phyloP scores from a whole-genome alignment of 164 flowering plant species.

The Malania oleifera region DNA sequence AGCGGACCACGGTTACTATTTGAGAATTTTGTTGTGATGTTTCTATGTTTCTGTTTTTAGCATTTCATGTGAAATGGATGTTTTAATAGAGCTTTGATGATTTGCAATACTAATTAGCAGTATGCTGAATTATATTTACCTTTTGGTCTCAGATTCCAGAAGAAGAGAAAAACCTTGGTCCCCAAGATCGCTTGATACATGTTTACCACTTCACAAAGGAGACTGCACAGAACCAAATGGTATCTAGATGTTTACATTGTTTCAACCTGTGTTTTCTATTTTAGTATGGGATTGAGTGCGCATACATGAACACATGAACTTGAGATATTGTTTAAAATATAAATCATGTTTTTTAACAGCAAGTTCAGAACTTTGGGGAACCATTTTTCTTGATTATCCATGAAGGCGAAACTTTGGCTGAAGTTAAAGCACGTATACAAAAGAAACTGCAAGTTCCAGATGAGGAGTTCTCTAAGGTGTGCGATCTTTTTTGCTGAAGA shows the following conservation, averaged over 20 bases:
- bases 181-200: conserved; percentile 87
- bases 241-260: conserved; percentile 14
- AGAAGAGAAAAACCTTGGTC: conserved; percentile 93
- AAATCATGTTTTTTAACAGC: conserved; percentile 38
- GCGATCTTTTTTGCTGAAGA: background rate
- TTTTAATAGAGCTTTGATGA: too few species aligned
- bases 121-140: too few species aligned
- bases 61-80: too few species aligned
- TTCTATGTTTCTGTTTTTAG: too few species aligned
- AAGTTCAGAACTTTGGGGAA: conserved; percentile 95
- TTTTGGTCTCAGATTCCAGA: conserved; percentile 72
- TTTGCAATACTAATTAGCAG: too few species aligned
- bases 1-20: too few species aligned
- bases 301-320: background rate
- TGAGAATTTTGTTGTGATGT: too few species aligned
- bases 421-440: conserved; percentile 79
- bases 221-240: conserved; percentile 77
- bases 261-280: too few species aligned
- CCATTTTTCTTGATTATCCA: conserved; percentile 92
- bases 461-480: conserved; percentile 89
- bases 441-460: conserved; percentile 90
- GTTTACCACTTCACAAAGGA: conserved; percentile 95
- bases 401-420: conserved; percentile 90
- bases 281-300: background rate
- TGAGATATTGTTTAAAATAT: background rate